These are phyloP conservation scores for Neoboletus magnificus DNA, from an alignment of 768 basidiomycete genomes.

Conservation along the genomic window DNA sequence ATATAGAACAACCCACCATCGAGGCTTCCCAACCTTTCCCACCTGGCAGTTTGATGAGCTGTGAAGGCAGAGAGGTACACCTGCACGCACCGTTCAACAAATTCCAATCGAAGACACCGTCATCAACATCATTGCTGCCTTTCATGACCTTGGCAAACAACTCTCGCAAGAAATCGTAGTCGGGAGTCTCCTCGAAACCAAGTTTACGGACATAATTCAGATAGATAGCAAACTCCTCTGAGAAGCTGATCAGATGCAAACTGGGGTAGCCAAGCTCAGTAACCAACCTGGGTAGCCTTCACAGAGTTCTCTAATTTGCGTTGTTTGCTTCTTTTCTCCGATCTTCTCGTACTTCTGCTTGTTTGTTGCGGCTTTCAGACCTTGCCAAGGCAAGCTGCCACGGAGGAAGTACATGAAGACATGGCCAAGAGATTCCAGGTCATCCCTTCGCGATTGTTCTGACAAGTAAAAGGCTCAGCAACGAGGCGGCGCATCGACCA, in stretches of 20 bases:
- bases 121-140: conserved; percentile 86
- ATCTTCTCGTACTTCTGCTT: conserved; percentile 99
- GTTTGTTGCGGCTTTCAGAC: conserved; percentile 98
- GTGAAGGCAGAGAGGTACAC: background rate
- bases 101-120: conserved; percentile 97
- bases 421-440: conserved; percentile 97
- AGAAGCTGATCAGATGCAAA: conserved; percentile 2
- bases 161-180: conserved; percentile 97
- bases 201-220: conserved; percentile 98
- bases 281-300: conserved; percentile 88
- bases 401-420: conserved; percentile 99
- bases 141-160: conserved; percentile 93
- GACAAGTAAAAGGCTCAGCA: conserved; percentile 5
- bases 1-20: conserved; percentile 47
- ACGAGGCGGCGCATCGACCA: conserved; percentile 1
- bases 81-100: conserved; percentile 64
- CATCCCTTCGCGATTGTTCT: conserved; percentile 94
- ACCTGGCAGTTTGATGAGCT: conserved; percentile 39
- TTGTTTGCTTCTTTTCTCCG: conserved; percentile 99
- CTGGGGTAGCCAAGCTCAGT: conserved; percentile 1
- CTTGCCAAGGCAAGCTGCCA: conserved; percentile 98
- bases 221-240: conserved; percentile 98
- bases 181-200: conserved; percentile 98
- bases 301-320: conserved; percentile 94
- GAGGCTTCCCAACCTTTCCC: conserved; percentile 95